phyloP scores from a whole-genome alignment of 176 grass and related monocot genomes.

The Rhynchospora breviuscula region DNA sequence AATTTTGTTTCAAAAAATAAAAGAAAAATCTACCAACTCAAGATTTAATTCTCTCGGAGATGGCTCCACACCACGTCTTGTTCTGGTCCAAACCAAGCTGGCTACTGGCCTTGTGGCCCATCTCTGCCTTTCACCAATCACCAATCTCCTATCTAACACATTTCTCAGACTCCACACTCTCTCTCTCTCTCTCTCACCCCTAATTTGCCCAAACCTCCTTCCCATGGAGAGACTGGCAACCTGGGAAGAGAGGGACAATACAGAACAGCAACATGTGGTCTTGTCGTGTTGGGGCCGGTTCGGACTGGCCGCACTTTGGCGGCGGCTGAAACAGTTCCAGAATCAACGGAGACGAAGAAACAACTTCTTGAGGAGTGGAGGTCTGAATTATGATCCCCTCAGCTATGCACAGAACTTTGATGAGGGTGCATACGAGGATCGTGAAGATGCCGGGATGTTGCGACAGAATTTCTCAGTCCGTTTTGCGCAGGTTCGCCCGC shows the following conservation, averaged over 20 bases:
- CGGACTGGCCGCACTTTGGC: slow-evolving; percentile 40
- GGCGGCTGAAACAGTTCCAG: slow-evolving; percentile 39
- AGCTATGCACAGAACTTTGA: slow-evolving; percentile 86
- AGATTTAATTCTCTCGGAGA: not conserved
- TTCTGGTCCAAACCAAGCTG: slow-evolving; percentile 15
- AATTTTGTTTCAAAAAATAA: no score
- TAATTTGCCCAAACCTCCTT: not conserved
- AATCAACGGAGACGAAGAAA: slow-evolving; percentile 18
- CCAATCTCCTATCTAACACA: slow-evolving; percentile 18
- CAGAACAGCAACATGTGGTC: not conserved
- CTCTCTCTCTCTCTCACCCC: not conserved
- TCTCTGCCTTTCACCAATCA: not conserved
- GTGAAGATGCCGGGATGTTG: slow-evolving; percentile 25
- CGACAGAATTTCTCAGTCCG: slow-evolving; percentile 38
- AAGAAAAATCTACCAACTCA: no score
- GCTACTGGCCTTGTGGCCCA: not conserved
- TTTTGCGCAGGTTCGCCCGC: slow-evolving; percentile 41
- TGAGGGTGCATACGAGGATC: slow-evolving; percentile 30
- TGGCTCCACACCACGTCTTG: not conserved
- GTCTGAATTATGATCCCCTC: slow-evolving; percentile 69
- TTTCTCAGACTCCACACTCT: not conserved
- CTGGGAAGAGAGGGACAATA: slow-evolving; percentile 25
- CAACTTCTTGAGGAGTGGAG: slow-evolving; percentile 39
- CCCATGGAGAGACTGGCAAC: slow-evolving; percentile 22
- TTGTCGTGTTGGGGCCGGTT: slow-evolving; percentile 56